Evolutionary conservation across 352 stramenopile genomes (phyloP).

Genomic region (Aphanomyces euteiches): DNA sequence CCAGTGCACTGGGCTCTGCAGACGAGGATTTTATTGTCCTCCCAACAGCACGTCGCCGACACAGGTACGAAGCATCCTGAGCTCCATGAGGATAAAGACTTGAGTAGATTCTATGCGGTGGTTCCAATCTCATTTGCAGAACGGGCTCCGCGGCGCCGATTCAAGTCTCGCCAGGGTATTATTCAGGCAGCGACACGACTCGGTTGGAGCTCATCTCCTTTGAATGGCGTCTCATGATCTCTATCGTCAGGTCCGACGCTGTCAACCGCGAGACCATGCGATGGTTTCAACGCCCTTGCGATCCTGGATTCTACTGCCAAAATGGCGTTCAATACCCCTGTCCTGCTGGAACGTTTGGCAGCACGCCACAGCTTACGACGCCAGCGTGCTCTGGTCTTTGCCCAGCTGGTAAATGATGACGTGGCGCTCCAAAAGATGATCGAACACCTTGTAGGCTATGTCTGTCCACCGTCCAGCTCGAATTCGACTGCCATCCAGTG

Average conservation of each 20-base stretch:
- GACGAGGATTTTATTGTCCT: constrained; percentile 64
- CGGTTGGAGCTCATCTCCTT: neutral
- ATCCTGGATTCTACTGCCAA: constrained; percentile 63
- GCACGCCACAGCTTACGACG: constrained; percentile 30
- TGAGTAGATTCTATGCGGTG: constrained; percentile 42
- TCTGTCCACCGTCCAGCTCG: constrained; percentile 5
- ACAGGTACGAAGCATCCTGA: neutral
- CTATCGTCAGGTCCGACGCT: neutral
- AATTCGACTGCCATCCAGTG: neutral
- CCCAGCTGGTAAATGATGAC: constrained; percentile 21
- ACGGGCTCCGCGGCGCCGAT: constrained; percentile 42
- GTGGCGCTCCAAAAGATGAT: neutral
- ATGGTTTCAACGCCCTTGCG: constrained; percentile 40
- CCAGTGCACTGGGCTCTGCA: constrained; percentile 56
- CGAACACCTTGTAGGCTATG: constrained; percentile 7
- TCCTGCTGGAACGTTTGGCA: constrained; percentile 69
- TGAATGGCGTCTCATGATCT: neutral
- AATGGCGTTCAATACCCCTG: constrained; percentile 50
- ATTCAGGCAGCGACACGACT: constrained; percentile 49
- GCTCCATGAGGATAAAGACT: too few relatives aligned
- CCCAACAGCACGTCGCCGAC: constrained; percentile 44
- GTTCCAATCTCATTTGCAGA: constrained; percentile 46
- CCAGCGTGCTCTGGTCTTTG: constrained; percentile 32
- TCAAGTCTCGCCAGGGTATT: constrained; percentile 52
- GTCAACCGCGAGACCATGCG: constrained; percentile 30